Evolutionary conservation across 2,329 filamentous ascomycete genomes (phyloP).

Genomic region (Epichloe glyceriae): DNA sequence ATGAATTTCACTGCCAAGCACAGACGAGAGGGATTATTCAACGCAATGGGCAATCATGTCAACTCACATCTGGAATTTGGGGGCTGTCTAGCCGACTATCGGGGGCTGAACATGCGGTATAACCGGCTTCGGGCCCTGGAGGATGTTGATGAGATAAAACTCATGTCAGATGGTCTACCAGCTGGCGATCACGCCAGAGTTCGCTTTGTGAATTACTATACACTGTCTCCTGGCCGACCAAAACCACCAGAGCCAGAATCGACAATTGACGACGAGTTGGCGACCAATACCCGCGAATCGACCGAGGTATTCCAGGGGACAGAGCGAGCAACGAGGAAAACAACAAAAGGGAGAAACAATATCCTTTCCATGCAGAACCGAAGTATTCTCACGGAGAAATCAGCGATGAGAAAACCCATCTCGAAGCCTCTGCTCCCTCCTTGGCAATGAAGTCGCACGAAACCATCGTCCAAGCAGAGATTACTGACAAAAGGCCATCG

Average conservation of each 20-base stretch:
- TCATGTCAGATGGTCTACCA: slow-evolving; percentile 9
- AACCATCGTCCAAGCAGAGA: not conserved
- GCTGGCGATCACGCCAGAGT: slow-evolving; percentile 35
- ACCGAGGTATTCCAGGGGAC: not conserved
- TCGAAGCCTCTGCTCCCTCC: not conserved
- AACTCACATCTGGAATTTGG: slow-evolving; percentile 77
- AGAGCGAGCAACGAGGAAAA: not conserved
- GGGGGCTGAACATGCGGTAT: slow-evolving; percentile 58
- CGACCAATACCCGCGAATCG: too few relatives aligned
- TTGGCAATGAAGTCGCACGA: not conserved
- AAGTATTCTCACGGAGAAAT: not conserved
- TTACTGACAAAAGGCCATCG: not conserved
- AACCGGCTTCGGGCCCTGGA: slow-evolving; percentile 56
- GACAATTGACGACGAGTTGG: not conserved
- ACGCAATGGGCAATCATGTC: slow-evolving; percentile 60
- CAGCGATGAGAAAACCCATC: not conserved
- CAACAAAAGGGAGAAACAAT: too few relatives aligned
- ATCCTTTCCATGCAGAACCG: not conserved
- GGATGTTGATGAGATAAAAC: slow-evolving; percentile 45
- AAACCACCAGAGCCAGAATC: slow-evolving; percentile 27
- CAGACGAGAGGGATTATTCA: slow-evolving; percentile 51
- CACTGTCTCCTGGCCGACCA: slow-evolving; percentile 61
- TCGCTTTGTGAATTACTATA: slow-evolving; percentile 84
- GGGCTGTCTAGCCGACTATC: slow-evolving; percentile 64
- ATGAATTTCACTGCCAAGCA: slow-evolving; percentile 76